A percentile compares a stretch with the other conserved stretches of the same genome.
These are phyloP conservation scores for Lepidium africanum DNA, from an alignment of 345 rosid genomes.

Conservation along the genomic window DNA sequence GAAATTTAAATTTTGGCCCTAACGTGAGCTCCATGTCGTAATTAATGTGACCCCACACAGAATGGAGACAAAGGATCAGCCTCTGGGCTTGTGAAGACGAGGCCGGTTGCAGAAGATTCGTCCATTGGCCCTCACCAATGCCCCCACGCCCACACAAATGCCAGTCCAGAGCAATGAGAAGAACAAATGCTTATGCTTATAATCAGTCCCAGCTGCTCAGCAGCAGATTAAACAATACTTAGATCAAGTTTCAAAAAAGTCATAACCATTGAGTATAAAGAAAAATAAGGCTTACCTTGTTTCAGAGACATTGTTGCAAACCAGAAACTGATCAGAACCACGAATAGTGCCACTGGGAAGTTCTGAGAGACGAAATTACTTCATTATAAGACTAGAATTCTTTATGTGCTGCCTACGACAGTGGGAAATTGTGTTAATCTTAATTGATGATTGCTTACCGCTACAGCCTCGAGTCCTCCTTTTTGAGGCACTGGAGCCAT, in stretches of 20 bases:
- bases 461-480: conserved; percentile 63
- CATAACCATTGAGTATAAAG: not conserved
- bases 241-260: not conserved
- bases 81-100: conserved; percentile 75
- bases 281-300: conserved; percentile 40
- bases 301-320: conserved; percentile 59
- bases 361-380: conserved; percentile 42
- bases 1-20: conserved; percentile 9
- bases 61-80: conserved; percentile 30
- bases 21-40: conserved; percentile 9
- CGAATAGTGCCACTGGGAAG: conserved; percentile 63
- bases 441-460: conserved; percentile 49
- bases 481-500: conserved; percentile 48
- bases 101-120: conserved; percentile 95
- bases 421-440: not conserved
- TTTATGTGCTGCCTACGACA: not conserved
- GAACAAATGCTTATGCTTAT: conserved; percentile 48
- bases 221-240: not conserved
- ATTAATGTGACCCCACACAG: conserved; percentile 3
- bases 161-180: conserved; percentile 75
- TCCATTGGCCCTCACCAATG: conserved; percentile 71
- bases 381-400: conserved; percentile 5
- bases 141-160: conserved; percentile 51
- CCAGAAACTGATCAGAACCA: conserved; percentile 58
- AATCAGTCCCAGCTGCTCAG: conserved; percentile 59